Evolutionary conservation across 2,329 filamentous ascomycete genomes (phyloP).

Genomic region (Aspergillus fumigatus): DNA sequence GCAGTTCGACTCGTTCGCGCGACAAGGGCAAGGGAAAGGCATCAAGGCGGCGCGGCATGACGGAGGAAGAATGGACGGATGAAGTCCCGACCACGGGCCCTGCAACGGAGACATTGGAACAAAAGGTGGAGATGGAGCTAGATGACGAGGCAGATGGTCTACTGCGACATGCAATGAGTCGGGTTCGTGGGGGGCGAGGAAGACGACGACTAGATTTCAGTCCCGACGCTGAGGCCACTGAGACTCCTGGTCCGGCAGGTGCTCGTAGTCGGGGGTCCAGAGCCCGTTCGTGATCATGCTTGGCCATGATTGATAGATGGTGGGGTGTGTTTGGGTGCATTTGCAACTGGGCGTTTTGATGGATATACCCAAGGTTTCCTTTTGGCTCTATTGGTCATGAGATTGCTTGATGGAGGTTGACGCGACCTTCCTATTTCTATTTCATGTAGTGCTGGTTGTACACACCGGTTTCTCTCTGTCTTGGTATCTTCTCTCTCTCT

Average conservation of each 20-base stretch:
- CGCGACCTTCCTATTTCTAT: not conserved
- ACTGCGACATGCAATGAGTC: constrained; percentile 35
- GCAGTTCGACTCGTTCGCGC: constrained; percentile 19
- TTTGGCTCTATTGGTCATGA: not conserved
- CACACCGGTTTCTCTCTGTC: not conserved
- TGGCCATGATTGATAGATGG: constrained; percentile 10
- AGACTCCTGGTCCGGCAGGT: constrained; percentile 17
- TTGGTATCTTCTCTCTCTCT: not conserved
- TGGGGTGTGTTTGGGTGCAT: constrained; percentile 10
- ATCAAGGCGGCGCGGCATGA: constrained; percentile 18
- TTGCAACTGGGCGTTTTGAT: constrained; percentile 12
- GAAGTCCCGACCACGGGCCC: constrained; percentile 19
- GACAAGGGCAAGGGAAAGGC: constrained; percentile 27
- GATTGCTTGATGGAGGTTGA: not conserved
- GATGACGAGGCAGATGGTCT: constrained; percentile 42
- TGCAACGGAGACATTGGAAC: constrained; percentile 21
- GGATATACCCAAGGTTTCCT: constrained; percentile 5
- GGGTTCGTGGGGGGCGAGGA: constrained; percentile 23
- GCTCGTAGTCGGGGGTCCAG: constrained; percentile 16
- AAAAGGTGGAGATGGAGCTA: constrained; percentile 38
- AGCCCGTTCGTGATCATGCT: constrained; percentile 16
- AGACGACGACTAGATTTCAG: constrained; percentile 14
- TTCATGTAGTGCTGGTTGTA: not conserved
- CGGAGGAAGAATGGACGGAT: constrained; percentile 35
- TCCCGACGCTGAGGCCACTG: constrained; percentile 19